Evolutionary conservation across 2,329 filamentous ascomycete genomes (phyloP).

Genomic region (Rutstroemia sydowiana): DNA sequence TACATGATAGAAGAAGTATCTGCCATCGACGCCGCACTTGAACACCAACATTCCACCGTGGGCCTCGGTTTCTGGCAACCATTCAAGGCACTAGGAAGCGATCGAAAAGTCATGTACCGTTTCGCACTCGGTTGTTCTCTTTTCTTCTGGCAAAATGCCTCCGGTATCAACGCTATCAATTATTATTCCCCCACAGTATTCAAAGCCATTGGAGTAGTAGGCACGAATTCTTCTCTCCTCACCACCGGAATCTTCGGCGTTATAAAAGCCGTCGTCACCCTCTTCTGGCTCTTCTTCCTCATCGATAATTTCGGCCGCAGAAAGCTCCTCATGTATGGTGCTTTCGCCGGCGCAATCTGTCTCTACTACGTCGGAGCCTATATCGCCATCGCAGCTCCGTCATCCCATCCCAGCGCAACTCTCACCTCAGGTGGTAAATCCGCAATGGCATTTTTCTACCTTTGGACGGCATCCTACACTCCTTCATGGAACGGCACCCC

Average conservation of each 20-base stretch:
- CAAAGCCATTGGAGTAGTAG: slow-evolving; percentile 19
- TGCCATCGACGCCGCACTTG: slow-evolving; percentile 62
- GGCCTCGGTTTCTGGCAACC: slow-evolving; percentile 71
- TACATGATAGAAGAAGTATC: slow-evolving; percentile 70
- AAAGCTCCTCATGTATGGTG: slow-evolving; percentile 29
- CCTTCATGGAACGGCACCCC: slow-evolving; percentile 26
- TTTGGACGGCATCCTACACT: slow-evolving; percentile 49
- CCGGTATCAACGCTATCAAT: slow-evolving; percentile 24
- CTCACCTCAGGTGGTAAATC: slow-evolving; percentile 40
- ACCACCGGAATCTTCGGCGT: slow-evolving; percentile 22
- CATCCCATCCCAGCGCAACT: slow-evolving; percentile 24
- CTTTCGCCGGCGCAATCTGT: slow-evolving; percentile 13
- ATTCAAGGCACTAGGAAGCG: slow-evolving; percentile 35
- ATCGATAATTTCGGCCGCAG: slow-evolving; percentile 53
- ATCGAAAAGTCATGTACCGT: slow-evolving; percentile 40
- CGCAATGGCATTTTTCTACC: slow-evolving; percentile 65
- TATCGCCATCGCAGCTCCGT: slow-evolving; percentile 31
- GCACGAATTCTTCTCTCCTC: slow-evolving; percentile 18
- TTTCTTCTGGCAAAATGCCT: slow-evolving; percentile 21
- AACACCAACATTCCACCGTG: slow-evolving; percentile 53
- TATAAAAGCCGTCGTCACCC: slow-evolving; percentile 19
- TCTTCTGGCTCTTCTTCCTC: slow-evolving; percentile 47
- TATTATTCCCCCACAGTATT: slow-evolving; percentile 25
- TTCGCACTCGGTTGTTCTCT: slow-evolving; percentile 67
- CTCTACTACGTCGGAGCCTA: slow-evolving; percentile 26